phyloP scores from a whole-genome alignment of 2,329 filamentous ascomycete species.

The Aphanocladium album region DNA sequence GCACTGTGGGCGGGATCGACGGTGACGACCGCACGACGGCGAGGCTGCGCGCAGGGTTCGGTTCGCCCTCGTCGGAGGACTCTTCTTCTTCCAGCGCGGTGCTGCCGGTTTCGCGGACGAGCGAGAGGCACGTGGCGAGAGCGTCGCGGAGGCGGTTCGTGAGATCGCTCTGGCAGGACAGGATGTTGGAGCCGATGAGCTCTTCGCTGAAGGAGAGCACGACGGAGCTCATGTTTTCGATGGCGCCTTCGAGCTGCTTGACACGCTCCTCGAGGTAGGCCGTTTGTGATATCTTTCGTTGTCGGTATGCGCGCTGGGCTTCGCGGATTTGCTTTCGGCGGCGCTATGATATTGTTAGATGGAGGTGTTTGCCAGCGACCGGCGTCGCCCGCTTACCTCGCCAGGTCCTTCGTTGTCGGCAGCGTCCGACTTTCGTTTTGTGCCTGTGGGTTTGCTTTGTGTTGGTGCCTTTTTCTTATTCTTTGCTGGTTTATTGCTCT shows the following conservation, averaged over 20 bases:
- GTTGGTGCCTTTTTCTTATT: not conserved
- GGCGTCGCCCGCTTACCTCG: not conserved
- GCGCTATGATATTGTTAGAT: slow-evolving; percentile 40
- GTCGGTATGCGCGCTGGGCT: slow-evolving; percentile 73
- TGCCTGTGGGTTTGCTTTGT: not conserved
- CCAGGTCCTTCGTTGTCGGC: not conserved
- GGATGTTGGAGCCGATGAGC: slow-evolving; percentile 15
- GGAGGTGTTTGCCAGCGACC: not conserved
- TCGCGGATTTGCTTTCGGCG: slow-evolving; percentile 75
- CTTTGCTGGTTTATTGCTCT: not conserved
- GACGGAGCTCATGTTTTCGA: slow-evolving; percentile 60
- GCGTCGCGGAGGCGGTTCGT: slow-evolving; percentile 15
- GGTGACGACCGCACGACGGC: slow-evolving; percentile 5
- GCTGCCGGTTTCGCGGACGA: slow-evolving; percentile 6
- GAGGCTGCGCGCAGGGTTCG: not conserved
- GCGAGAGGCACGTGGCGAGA: slow-evolving; percentile 14
- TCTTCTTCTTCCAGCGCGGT: not conserved
- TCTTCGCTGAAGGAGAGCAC: slow-evolving; percentile 16
- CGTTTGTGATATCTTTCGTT: slow-evolving; percentile 73
- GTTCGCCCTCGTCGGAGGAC: not conserved
- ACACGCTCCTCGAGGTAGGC: slow-evolving; percentile 62
- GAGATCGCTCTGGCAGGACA: slow-evolving; percentile 13
- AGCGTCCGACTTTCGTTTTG: not conserved
- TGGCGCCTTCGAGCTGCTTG: slow-evolving; percentile 54
- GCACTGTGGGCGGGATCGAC: not conserved